These are phyloP conservation scores for Rhododendron vialii DNA, from an alignment of 148 eudicot genomes.

Conservation along the genomic window DNA sequence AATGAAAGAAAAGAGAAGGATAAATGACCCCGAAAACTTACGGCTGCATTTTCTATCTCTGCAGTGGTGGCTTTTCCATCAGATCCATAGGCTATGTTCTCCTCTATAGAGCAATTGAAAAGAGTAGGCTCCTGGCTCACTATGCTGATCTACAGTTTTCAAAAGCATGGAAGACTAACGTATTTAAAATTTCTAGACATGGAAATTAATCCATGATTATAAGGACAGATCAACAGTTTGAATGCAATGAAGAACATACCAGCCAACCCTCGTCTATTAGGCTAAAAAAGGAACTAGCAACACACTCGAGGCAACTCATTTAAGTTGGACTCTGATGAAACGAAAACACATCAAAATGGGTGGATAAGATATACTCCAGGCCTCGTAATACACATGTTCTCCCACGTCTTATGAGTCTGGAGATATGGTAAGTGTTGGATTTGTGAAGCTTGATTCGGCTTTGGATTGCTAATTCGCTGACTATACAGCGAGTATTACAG, in stretches of 20 bases:
- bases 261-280: background rate
- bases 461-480: background rate
- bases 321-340: background rate
- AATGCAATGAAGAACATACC: background rate
- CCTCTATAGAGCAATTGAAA: constrained; percentile 84
- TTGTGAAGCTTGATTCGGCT: background rate
- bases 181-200: background rate
- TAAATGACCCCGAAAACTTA: constrained; percentile 21
- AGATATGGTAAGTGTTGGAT: background rate
- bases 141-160: constrained; percentile 58
- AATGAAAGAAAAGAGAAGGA: constrained; percentile 1
- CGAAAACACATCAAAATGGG: background rate
- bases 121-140: constrained; percentile 96
- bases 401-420: background rate
- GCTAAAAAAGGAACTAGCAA: background rate
- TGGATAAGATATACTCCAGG: background rate
- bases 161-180: background rate
- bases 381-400: background rate
- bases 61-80: constrained; percentile 58
- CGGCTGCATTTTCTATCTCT: constrained; percentile 85
- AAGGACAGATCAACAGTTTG: background rate
- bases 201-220: background rate
- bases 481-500: background rate
- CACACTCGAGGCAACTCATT: background rate
- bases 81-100: constrained; percentile 84